Evolutionary conservation across 2,329 filamentous ascomycete genomes (phyloP).

Genomic region (Madurella mycetomatis): DNA sequence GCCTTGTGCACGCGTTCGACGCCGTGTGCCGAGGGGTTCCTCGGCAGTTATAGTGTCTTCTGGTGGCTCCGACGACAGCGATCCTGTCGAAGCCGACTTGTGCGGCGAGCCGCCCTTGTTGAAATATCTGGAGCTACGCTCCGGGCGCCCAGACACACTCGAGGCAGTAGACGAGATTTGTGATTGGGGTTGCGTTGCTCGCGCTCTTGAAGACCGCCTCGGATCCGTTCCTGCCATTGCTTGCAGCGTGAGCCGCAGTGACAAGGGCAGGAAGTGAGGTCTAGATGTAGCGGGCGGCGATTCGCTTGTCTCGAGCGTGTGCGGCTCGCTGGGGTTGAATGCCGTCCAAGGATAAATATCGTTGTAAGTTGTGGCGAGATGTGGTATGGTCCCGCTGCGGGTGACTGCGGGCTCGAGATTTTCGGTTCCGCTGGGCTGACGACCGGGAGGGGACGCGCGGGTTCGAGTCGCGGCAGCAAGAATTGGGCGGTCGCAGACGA

Average conservation of each 20-base stretch:
- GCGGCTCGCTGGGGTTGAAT: too few species aligned
- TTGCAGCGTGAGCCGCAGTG: conserved; percentile 32
- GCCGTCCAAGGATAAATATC: too few species aligned
- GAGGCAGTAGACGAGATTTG: conserved; percentile 76
- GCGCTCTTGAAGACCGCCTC: conserved; percentile 88
- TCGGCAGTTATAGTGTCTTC: conserved; percentile 57
- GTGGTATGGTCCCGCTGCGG: neutral
- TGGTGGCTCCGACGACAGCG: conserved; percentile 64
- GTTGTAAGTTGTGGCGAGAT: neutral
- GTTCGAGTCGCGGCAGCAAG: neutral
- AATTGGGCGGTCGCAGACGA: neutral
- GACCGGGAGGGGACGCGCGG: neutral
- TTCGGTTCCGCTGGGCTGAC: neutral
- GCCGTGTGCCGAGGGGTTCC: conserved; percentile 67
- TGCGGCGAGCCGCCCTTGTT: conserved; percentile 68
- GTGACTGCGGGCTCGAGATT: neutral
- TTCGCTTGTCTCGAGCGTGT: too few species aligned
- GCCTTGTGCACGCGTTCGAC: conserved; percentile 65
- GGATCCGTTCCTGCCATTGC: conserved; percentile 63
- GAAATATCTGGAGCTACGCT: conserved; percentile 68
- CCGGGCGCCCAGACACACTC: conserved; percentile 69
- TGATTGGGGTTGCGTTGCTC: conserved; percentile 69
- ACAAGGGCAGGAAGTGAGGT: conserved; percentile 28
- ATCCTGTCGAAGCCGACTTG: conserved; percentile 70
- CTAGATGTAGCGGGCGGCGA: conserved; percentile 27